Evolutionary conservation across 2,329 filamentous ascomycete genomes (phyloP), one percentile per base, ranked within the genome.

Genomic region (Exophiala sideris): DNA sequence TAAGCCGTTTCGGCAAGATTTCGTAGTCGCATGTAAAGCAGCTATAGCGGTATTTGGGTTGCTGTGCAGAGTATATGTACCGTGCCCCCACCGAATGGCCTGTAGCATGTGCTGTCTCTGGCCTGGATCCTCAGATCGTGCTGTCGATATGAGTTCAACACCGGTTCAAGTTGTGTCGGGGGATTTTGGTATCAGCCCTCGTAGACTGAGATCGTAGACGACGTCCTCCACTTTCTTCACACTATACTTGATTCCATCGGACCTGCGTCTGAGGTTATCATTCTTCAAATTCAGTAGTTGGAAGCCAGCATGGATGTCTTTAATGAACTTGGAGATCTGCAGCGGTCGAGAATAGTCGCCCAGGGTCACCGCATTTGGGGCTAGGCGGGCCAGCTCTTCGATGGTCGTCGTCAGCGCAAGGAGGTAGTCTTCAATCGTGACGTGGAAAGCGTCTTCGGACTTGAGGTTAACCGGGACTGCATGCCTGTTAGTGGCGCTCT

Each of bases 211-310:
- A 70, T 99, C 94, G 68, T 99, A 99, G 47, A 97, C 92, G 10
- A 99, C 91, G 68, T 97, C 94, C 77, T 99, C 94, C 10, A 96
- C 90, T 70, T 95, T 92, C 79, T 97, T 99, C 66, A 99, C 90
- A 65, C 88, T 87, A 69, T 99, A 99, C 79, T 99, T 99, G 72
- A 99, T 88, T 4, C 87, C 88, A 73, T 99, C 94, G 52, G 89
- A 90, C 58, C 90, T 82, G 75, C 91, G 89, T 56, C 94, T 82
- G 66, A 99, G 74, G 18, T 85, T 85, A 70, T 99, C 94, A 66
- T 99, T 99, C 80, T 97, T 97, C 64, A 99, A 79, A 70, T 99
- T 99, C 62, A 99, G 82, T 62, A 97, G 83, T 79, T 97, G 94
- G 75, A 99, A 99, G 12, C 92, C 94, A 2, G 91, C 89, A 65